A percentile compares a stretch with the other conserved stretches of the same genome.
These are phyloP conservation scores for Pythium grandisporangium DNA, from an alignment of 352 stramenopile genomes.

Conservation along the genomic window DNA sequence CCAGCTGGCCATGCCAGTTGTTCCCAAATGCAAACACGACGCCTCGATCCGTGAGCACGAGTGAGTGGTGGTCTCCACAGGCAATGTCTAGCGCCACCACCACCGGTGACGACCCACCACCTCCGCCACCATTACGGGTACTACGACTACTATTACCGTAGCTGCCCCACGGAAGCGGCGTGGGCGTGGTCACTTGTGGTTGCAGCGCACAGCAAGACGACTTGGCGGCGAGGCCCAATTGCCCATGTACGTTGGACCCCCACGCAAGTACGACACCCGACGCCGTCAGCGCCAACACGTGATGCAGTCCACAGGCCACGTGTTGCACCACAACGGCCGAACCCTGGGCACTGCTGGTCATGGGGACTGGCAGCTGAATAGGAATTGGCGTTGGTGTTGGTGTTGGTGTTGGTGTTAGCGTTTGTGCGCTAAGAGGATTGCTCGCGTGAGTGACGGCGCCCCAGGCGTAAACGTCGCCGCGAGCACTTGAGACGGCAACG, in stretches of 20 bases:
- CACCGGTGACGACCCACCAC: too few species aligned
- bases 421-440: constrained; percentile 3
- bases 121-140: background rate
- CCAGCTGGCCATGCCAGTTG: constrained; percentile 68
- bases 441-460: too few species aligned
- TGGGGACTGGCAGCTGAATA: constrained; percentile 7
- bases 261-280: constrained; percentile 33
- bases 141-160: constrained; percentile 9
- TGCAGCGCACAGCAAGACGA: constrained; percentile 9
- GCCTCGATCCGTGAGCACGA: constrained; percentile 42
- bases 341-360: background rate
- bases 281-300: constrained; percentile 21
- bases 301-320: constrained; percentile 32
- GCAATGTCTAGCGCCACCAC: constrained; percentile 31
- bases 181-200: too few species aligned
- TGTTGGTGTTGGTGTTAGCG: constrained; percentile 3
- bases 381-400: too few species aligned
- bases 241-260: constrained; percentile 58
- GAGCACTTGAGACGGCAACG: constrained; percentile 16
- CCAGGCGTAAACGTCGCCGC: constrained; percentile 30
- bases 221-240: constrained; percentile 34
- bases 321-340: constrained; percentile 11
- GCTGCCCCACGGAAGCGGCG: constrained; percentile 13
- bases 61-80: constrained; percentile 54
- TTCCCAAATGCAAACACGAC: constrained; percentile 46